Evolutionary conservation across 2,329 filamentous ascomycete species (phyloP).

Genomic region (Fusarium algeriense): DNA sequence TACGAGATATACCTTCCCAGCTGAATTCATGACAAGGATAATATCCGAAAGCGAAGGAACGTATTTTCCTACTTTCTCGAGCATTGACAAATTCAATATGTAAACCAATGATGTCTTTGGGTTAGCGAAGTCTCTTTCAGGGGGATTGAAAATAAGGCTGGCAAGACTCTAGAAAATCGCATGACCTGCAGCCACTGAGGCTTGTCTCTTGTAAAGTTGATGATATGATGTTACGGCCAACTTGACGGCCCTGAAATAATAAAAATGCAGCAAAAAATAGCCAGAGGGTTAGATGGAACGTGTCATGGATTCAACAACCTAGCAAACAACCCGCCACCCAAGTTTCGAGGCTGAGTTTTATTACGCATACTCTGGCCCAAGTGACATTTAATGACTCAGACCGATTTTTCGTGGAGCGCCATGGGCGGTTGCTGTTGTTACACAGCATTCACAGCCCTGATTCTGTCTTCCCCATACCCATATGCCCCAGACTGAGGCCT

Average conservation of each 20-base stretch:
- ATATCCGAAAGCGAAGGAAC: neutral
- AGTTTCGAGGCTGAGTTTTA: too few relatives aligned
- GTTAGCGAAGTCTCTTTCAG: neutral
- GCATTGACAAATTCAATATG: neutral
- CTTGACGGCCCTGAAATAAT: rapidly evolving
- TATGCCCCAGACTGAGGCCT: neutral
- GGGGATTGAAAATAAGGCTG: neutral
- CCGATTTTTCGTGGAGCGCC: neutral
- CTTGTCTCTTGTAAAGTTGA: too few relatives aligned
- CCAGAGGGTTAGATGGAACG: too few relatives aligned
- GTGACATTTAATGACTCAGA: neutral
- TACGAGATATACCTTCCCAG: neutral
- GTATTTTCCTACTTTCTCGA: neutral
- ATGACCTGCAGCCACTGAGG: too few relatives aligned
- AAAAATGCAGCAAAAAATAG: too few relatives aligned
- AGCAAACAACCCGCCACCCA: neutral
- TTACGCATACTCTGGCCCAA: neutral
- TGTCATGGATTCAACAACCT: neutral
- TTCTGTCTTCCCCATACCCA: neutral
- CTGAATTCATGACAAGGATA: neutral
- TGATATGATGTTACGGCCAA: neutral
- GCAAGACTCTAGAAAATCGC: neutral
- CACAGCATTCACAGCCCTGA: neutral
- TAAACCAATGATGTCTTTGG: neutral
- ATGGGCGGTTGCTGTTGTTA: neutral